Evolutionary conservation across 2,329 filamentous ascomycete genomes (phyloP).

Genomic region (Magnaporthiopsis rhizophila): DNA sequence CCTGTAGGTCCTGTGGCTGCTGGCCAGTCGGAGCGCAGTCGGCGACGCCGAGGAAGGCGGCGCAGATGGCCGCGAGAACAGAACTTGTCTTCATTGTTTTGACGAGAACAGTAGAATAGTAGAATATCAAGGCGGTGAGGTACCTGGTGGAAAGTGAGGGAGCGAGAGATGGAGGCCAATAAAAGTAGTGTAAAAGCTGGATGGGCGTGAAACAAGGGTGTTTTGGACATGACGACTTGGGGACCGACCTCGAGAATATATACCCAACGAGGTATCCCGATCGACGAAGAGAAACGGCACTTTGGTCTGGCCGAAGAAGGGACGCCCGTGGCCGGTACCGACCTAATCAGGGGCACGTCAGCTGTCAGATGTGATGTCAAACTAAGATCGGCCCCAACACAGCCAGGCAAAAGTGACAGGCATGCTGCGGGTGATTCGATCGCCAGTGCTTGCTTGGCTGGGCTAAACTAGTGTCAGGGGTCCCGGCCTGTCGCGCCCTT

Average conservation of each 20-base stretch:
- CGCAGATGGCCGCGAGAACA: neutral
- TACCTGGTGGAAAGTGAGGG: no score
- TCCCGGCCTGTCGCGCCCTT: neutral
- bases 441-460: neutral
- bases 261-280: neutral
- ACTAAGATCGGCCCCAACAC: neutral
- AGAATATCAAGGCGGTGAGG: no score
- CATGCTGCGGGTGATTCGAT: neutral
- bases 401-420: neutral
- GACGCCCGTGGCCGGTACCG: no score
- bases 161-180: no score
- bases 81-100: neutral
- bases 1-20: neutral
- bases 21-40: neutral
- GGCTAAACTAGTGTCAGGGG: no score
- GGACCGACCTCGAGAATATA: neutral
- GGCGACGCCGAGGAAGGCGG: constrained; percentile 1
- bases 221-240: neutral
- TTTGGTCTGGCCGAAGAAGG: no score
- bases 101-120: no score
- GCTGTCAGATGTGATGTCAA: no score
- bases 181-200: neutral
- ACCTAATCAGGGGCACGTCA: neutral
- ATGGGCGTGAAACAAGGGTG: no score
- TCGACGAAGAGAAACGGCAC: neutral